Conservation (phyloP, 169 alveolate species). For the Cryptosporidium felis region DNA sequence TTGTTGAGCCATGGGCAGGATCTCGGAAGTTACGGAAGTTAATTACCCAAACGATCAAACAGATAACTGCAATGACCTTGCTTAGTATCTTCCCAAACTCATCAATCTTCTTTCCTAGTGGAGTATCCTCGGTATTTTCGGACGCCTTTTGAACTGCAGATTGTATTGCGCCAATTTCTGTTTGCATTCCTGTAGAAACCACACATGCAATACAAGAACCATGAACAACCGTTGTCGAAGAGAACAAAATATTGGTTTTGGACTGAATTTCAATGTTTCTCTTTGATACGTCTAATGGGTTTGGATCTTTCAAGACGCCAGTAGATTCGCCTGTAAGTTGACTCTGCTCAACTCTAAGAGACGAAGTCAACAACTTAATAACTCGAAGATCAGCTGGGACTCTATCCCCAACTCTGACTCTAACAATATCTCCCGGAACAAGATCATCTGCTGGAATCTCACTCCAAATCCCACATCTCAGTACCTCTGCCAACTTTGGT, state of each 20-base stretch:
- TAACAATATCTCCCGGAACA: conserved; percentile 97
- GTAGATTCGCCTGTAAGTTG: conserved; percentile 96
- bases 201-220: conserved; percentile 96
- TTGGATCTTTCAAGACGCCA: conserved; percentile 85
- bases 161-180: conserved; percentile 98
- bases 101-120: conserved; percentile 94
- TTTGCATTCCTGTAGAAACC: conserved; percentile 95
- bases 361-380: conserved; percentile 89
- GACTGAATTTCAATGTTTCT: conserved; percentile 76
- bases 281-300: conserved; percentile 80
- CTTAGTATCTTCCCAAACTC: conserved; percentile 92
- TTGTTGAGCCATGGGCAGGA: conserved; percentile 93
- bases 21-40: conserved; percentile 94
- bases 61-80: conserved; percentile 89
- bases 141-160: conserved; percentile 94
- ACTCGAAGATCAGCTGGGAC: conserved; percentile 98
- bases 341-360: conserved; percentile 93
- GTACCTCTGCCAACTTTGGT: conserved; percentile 90
- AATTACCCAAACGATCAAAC: conserved; percentile 95
- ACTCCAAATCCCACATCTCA: conserved; percentile 93
- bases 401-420: conserved; percentile 94
- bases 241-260: conserved; percentile 89
- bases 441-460: conserved; percentile 89
- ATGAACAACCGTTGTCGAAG: conserved; percentile 92
- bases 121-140: conserved; percentile 92